A percentile compares a stretch with the other conserved stretches of the same genome.
Conservation (phyloP, 2,329 filamentous ascomycete species). For the Dactylellina sp. region DNA sequence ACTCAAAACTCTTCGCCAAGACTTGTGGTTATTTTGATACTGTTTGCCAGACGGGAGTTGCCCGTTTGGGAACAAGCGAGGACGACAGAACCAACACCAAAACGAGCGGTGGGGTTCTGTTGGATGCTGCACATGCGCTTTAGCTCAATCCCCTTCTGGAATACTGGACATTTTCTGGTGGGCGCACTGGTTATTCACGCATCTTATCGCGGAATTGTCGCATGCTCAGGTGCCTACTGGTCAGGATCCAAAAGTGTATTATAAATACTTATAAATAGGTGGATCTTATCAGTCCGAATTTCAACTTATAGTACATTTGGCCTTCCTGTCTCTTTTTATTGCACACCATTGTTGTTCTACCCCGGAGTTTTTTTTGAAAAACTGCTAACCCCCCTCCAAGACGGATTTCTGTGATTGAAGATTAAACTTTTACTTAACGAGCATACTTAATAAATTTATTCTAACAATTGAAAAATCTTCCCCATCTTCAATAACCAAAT, state of each 20-base stretch:
- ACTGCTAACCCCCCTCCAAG: too few relatives aligned
- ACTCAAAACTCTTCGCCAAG: conserved; percentile 43
- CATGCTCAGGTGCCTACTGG: background rate
- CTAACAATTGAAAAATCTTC: too few relatives aligned
- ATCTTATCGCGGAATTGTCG: background rate
- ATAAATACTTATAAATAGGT: background rate
- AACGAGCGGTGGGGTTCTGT: background rate
- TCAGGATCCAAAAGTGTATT: background rate
- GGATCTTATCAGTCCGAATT: background rate
- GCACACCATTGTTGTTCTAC: background rate
- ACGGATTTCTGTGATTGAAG: too few relatives aligned
- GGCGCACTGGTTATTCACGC: background rate
- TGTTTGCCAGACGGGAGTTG: background rate
- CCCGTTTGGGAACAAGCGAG: conserved; percentile 4
- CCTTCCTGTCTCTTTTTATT: background rate
- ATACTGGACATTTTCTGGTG: conserved; percentile 1
- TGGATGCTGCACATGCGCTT: too few relatives aligned
- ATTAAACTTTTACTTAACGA: too few relatives aligned
- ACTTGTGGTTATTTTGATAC: conserved; percentile 20
- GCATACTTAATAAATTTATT: too few relatives aligned
- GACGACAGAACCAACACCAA: conserved; percentile 36
- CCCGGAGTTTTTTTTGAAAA: background rate
- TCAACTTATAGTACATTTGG: background rate
- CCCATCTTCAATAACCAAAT: too few relatives aligned
- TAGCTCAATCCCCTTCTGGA: conserved; percentile 8